Evolutionary conservation across 768 basidiomycete species (phyloP).

Genomic region (Mycena rebaudengoi): DNA sequence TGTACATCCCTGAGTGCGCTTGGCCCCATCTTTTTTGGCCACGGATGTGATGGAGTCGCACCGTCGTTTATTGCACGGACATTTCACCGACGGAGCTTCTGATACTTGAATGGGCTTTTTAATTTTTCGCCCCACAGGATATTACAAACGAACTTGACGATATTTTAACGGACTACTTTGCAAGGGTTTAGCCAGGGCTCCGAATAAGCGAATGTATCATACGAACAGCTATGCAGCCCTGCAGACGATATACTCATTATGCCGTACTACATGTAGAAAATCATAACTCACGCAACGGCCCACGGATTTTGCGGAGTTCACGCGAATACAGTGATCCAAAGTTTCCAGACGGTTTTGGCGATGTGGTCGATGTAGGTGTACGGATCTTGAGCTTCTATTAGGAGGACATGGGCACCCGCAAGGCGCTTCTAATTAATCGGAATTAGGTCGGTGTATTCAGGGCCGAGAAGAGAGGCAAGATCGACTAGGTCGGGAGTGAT

Average conservation of each 20-base stretch:
- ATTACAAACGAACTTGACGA: too few species aligned
- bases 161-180: too few species aligned
- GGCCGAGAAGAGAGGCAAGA: slow-evolving; percentile 55
- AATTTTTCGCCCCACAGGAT: too few species aligned
- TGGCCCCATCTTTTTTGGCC: too few species aligned
- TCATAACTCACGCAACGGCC: slow-evolving; percentile 58
- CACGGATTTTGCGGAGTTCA: slow-evolving; percentile 72
- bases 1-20: too few species aligned
- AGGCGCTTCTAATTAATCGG: slow-evolving; percentile 67
- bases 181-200: too few species aligned
- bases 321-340: slow-evolving; percentile 70
- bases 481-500: slow-evolving; percentile 64
- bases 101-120: too few species aligned
- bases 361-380: slow-evolving; percentile 65
- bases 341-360: slow-evolving; percentile 66
- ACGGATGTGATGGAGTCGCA: too few species aligned
- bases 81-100: too few species aligned
- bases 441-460: slow-evolving; percentile 54
- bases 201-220: too few species aligned
- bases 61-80: too few species aligned
- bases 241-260: not conserved
- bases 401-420: slow-evolving; percentile 64
- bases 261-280: too few species aligned
- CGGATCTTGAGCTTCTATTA: slow-evolving; percentile 61
- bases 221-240: not conserved